These are phyloP conservation scores for Aspergillus diversus DNA, from an alignment of 495 filamentous ascomycete species.

Conservation along the genomic window DNA sequence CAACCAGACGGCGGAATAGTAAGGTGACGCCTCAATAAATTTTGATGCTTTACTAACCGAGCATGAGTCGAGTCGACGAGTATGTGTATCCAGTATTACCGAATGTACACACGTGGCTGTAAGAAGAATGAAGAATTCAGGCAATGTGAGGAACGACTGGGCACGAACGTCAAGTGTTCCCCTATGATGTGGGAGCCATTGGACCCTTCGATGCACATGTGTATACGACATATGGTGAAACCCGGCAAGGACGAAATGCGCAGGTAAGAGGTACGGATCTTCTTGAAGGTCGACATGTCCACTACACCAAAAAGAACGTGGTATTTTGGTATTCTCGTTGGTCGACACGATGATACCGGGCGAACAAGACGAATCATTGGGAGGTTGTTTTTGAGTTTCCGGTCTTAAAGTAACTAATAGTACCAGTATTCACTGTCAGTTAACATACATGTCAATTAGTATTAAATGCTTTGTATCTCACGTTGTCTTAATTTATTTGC, in stretches of 20 bases:
- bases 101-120: conserved; percentile 29
- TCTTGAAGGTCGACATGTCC: too few relatives aligned
- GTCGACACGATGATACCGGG: too few relatives aligned
- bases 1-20: too few relatives aligned
- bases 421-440: too few relatives aligned
- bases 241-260: conserved; percentile 20
- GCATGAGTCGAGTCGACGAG: conserved; percentile 9
- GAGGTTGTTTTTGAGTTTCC: too few relatives aligned
- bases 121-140: conserved; percentile 22
- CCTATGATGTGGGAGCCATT: conserved; percentile 12
- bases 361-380: too few relatives aligned
- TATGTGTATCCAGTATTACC: conserved; percentile 21
- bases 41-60: too few relatives aligned
- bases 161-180: conserved; percentile 22
- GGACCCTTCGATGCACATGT: conserved; percentile 18
- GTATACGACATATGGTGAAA: conserved; percentile 19
- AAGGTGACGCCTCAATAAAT: too few relatives aligned
- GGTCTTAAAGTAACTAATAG: too few relatives aligned
- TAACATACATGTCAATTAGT: too few relatives aligned
- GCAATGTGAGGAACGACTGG: conserved; percentile 21
- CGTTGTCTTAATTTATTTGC: not conserved
- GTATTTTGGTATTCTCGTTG: too few relatives aligned
- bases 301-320: too few relatives aligned
- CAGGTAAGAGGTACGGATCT: not conserved
- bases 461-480: not conserved